Evolutionary conservation across 768 basidiomycete species (phyloP).

Genomic region (Tylopilus cervinicoccineus): DNA sequence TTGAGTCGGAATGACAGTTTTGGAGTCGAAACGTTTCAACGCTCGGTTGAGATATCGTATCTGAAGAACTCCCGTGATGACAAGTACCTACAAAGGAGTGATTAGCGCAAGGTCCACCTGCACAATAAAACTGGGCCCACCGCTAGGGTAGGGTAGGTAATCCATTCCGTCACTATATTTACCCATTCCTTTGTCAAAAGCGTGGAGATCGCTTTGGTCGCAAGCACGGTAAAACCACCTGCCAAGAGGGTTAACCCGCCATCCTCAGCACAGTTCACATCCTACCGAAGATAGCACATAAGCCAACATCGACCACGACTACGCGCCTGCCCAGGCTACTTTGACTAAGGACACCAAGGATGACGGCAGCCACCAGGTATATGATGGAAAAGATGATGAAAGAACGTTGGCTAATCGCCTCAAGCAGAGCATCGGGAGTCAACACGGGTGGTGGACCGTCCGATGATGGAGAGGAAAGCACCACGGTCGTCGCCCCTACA

Average conservation of each 20-base stretch:
- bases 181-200: constrained; percentile 77
- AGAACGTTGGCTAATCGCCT: constrained; percentile 62
- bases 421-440: constrained; percentile 60
- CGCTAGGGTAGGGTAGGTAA: constrained; percentile 75
- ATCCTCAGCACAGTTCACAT: neutral
- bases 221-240: constrained; percentile 94
- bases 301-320: constrained; percentile 82
- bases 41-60: constrained; percentile 83
- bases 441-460: constrained; percentile 53
- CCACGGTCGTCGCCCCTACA: constrained; percentile 90
- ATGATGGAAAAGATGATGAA: constrained; percentile 75
- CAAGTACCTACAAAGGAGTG: constrained; percentile 49
- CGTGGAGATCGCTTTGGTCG: constrained; percentile 89
- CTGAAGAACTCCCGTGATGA: constrained; percentile 76
- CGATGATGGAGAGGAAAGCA: constrained; percentile 71
- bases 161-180: constrained; percentile 71
- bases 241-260: neutral
- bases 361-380: constrained; percentile 52
- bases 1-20: constrained; percentile 92
- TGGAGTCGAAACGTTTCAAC: constrained; percentile 89
- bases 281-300: constrained; percentile 82
- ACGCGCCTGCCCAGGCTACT: constrained; percentile 55
- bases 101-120: constrained; percentile 8
- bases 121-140: constrained; percentile 38
- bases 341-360: constrained; percentile 66